phyloP scores from a whole-genome alignment of 1,139 yeast species.

The Hyphopichia pseudoburtonii region DNA sequence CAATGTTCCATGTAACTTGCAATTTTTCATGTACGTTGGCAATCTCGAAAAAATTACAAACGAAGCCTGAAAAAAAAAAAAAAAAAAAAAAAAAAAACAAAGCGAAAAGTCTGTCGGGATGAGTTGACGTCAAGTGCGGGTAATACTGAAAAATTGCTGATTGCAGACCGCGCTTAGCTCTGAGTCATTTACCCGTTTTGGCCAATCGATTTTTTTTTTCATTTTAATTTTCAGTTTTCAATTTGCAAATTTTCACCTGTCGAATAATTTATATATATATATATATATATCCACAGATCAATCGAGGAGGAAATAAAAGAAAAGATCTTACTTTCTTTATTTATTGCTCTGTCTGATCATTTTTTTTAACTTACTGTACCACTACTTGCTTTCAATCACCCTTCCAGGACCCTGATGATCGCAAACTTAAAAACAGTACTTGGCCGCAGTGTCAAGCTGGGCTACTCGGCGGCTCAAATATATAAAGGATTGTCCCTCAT shows the following conservation, averaged over 20 bases:
- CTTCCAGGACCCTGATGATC: background rate
- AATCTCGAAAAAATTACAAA: no score
- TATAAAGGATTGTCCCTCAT: background rate
- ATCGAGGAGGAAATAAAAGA: background rate
- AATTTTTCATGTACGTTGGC: no score
- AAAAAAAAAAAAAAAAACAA: background rate
- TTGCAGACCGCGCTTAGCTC: conserved; percentile 5
- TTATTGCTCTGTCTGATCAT: background rate
- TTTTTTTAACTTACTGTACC: background rate
- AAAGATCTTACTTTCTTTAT: background rate
- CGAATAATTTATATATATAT: no score
- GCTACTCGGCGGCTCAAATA: background rate
- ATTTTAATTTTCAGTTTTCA: background rate
- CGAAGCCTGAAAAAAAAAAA: background rate
- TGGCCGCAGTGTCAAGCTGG: conserved; percentile 1
- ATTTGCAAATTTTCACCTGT: background rate
- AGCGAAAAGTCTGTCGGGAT: background rate
- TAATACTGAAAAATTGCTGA: conserved; percentile 1
- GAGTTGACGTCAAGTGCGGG: conserved; percentile 2
- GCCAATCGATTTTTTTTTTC: background rate
- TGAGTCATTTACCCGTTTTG: conserved; percentile 5
- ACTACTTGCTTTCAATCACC: background rate
- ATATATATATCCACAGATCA: no score
- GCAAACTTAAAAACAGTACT: conserved; percentile 2
- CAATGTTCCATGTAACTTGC: no score